A percentile compares a stretch with the other conserved stretches of the same genome.
These are phyloP conservation scores for Kalanchoe fedtschenkoi DNA, from an alignment of 164 flowering plant genomes.

Conservation along the genomic window DNA sequence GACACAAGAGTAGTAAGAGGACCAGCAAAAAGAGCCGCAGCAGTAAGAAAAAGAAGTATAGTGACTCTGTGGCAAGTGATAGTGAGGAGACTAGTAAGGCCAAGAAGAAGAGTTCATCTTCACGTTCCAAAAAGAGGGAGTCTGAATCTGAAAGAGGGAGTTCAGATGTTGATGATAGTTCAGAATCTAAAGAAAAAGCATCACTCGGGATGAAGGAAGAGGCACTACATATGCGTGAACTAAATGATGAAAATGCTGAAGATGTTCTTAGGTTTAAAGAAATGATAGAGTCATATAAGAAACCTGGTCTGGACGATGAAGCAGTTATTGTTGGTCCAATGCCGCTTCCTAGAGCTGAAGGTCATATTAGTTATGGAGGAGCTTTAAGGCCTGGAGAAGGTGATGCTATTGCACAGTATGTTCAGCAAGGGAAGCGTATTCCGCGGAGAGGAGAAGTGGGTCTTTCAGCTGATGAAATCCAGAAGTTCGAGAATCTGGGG, in stretches of 20 bases:
- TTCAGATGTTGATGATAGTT: conserved; percentile 12
- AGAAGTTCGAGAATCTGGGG: conserved; percentile 78
- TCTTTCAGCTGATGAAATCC: conserved; percentile 93
- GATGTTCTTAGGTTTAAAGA: conserved; percentile 64
- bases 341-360: conserved; percentile 91
- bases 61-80: conserved; percentile 28
- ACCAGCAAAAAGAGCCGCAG: conserved; percentile 21
- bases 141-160: conserved; percentile 26
- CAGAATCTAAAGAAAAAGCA: conserved; percentile 23
- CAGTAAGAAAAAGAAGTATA: conserved; percentile 18
- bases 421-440: conserved; percentile 96
- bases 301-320: conserved; percentile 53
- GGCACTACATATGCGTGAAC: conserved; percentile 22
- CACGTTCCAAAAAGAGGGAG: conserved; percentile 20
- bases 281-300: conserved; percentile 68
- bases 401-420: conserved; percentile 98
- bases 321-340: conserved; percentile 70
- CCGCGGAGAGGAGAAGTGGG: conserved; percentile 99
- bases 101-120: conserved; percentile 17
- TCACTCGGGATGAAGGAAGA: conserved; percentile 14
- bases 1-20: conserved; percentile 17
- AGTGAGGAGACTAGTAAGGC: conserved; percentile 22
- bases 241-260: conserved; percentile 25
- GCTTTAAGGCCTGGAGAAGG: conserved; percentile 99
- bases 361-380: conserved; percentile 98